Percentiles rank a stretch among this genome's conserved stretches.
Conservation (phyloP, 495 filamentous ascomycete genomes). For the Aspergillus nanangensis region DNA sequence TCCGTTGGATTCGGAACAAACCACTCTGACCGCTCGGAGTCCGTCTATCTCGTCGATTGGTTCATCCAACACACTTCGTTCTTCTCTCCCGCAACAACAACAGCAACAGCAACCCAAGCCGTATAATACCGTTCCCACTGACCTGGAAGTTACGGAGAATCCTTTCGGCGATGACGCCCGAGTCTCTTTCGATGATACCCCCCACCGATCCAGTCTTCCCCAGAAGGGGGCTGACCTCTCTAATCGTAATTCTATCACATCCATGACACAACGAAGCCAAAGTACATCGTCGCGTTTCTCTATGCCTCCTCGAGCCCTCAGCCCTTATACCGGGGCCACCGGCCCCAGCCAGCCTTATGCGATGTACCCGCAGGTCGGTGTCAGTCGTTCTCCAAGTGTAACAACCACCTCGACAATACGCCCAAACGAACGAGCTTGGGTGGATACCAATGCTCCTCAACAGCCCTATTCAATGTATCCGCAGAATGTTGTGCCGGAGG, state of each 20-base stretch:
- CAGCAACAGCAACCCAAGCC: slow-evolving; percentile 17
- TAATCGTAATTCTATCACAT: slow-evolving; percentile 32
- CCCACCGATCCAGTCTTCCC: slow-evolving; percentile 35
- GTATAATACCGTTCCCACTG: slow-evolving; percentile 21
- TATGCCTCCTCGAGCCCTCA: slow-evolving; percentile 41
- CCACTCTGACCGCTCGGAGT: slow-evolving; percentile 27
- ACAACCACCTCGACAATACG: slow-evolving; percentile 59
- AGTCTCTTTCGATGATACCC: slow-evolving; percentile 30
- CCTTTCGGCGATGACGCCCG: slow-evolving; percentile 41
- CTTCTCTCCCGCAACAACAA: slow-evolving; percentile 18
- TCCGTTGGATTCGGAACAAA: slow-evolving; percentile 32
- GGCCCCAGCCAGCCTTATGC: slow-evolving; percentile 53
- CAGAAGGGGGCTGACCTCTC: slow-evolving; percentile 34
- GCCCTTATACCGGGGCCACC: slow-evolving; percentile 51
- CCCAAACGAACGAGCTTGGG: slow-evolving; percentile 54
- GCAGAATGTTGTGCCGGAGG: slow-evolving; percentile 62
- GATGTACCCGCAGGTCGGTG: slow-evolving; percentile 52
- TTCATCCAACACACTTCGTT: slow-evolving; percentile 33
- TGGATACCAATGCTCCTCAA: slow-evolving; percentile 64
- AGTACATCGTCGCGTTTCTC: slow-evolving; percentile 41
- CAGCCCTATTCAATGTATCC: slow-evolving; percentile 85
- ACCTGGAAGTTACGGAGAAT: slow-evolving; percentile 26
- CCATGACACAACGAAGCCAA: slow-evolving; percentile 33
- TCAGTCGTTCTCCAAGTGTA: slow-evolving; percentile 58
- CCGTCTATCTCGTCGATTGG: slow-evolving; percentile 29